These are phyloP conservation scores for Hanseniaspora meyeri DNA, from an alignment of 805 yeast species.

Conservation along the genomic window DNA sequence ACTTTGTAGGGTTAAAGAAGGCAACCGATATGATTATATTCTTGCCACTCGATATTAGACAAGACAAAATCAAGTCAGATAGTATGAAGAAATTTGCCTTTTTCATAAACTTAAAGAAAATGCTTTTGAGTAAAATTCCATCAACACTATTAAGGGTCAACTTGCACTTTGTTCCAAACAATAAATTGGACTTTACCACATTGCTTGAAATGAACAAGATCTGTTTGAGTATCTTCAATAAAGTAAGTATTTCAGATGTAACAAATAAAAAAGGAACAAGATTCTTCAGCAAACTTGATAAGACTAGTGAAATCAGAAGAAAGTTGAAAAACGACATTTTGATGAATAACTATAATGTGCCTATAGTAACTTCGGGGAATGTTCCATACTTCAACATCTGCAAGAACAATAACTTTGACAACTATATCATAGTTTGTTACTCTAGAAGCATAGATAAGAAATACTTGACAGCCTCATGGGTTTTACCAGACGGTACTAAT, in stretches of 20 bases:
- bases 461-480: conserved; percentile 84
- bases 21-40: not conserved
- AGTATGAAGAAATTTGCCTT: not conserved
- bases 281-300: not conserved
- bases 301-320: not conserved
- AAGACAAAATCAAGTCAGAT: not conserved
- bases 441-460: conserved; percentile 66
- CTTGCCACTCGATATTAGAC: not conserved
- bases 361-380: conserved; percentile 3
- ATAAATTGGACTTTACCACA: not conserved
- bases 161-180: conserved; percentile 2
- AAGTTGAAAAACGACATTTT: conserved; percentile 2
- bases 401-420: conserved; percentile 34
- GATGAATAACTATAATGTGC: conserved; percentile 2
- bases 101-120: not conserved
- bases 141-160: not conserved
- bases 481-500: conserved; percentile 66
- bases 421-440: conserved; percentile 74
- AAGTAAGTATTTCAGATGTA: not conserved
- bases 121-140: not conserved
- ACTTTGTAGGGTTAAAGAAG: not conserved
- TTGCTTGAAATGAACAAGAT: not conserved
- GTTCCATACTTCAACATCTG: conserved; percentile 14
- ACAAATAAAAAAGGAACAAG: not conserved
- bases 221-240: conserved; percentile 1